Evolutionary conservation across 352 stramenopile species (phyloP).

Genomic region (Globisporangium paroecandrum): DNA sequence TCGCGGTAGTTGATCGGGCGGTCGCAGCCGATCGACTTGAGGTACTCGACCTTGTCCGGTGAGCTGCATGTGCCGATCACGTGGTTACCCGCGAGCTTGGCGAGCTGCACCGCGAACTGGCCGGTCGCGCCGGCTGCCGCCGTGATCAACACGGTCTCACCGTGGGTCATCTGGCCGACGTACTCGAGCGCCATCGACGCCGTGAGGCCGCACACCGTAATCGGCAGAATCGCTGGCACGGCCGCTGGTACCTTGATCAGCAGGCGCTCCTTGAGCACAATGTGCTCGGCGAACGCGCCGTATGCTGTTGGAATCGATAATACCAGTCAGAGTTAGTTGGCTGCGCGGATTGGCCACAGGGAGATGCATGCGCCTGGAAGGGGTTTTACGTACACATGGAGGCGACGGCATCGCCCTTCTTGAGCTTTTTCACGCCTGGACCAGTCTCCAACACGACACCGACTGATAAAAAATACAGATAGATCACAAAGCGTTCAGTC

Average conservation of each 20-base stretch:
- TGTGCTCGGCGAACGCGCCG: conserved; percentile 37
- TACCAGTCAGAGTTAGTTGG: background rate
- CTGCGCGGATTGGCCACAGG: background rate
- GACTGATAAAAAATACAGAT: conserved; percentile 14
- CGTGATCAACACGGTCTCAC: conserved; percentile 45
- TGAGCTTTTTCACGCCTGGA: conserved; percentile 31
- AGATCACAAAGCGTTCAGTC: background rate
- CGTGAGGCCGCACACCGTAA: conserved; percentile 38
- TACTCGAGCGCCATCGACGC: conserved; percentile 42
- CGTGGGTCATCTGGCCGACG: conserved; percentile 38
- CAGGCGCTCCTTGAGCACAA: conserved; percentile 29
- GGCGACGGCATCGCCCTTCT: conserved; percentile 38
- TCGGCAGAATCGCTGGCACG: conserved; percentile 31
- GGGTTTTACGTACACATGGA: conserved; percentile 31
- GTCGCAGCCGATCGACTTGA: conserved; percentile 48
- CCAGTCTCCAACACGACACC: conserved; percentile 33
- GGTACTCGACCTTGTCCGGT: conserved; percentile 74
- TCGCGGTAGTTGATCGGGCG: conserved; percentile 78
- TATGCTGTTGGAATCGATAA: conserved; percentile 23
- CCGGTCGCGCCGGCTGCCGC: conserved; percentile 56
- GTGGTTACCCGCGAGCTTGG: conserved; percentile 62
- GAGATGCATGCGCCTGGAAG: background rate
- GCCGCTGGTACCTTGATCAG: conserved; percentile 23
- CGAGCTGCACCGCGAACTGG: conserved; percentile 69
- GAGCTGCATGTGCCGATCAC: conserved; percentile 69